A percentile compares a stretch with the other conserved stretches of the same genome.
These are phyloP conservation scores for Lachnellula suecica DNA, from an alignment of 2,329 filamentous ascomycete species.

Conservation along the genomic window DNA sequence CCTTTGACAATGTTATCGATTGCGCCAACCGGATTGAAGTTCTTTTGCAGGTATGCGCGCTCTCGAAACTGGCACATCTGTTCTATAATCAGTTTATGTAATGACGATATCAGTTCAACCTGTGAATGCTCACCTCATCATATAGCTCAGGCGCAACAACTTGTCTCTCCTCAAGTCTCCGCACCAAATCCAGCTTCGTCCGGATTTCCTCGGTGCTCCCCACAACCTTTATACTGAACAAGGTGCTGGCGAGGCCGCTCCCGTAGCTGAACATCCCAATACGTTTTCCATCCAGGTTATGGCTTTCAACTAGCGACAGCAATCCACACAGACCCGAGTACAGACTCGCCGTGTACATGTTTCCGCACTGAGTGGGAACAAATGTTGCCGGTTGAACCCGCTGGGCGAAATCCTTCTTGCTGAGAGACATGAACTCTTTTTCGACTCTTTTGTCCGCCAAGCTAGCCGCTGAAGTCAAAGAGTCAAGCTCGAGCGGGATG, in stretches of 20 bases:
- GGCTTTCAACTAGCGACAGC: conserved; percentile 57
- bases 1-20: too few relatives aligned
- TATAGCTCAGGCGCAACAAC: conserved; percentile 70
- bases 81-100: conserved; percentile 21
- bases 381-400: conserved; percentile 72
- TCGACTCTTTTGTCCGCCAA: conserved; percentile 80
- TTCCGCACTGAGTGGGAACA: conserved; percentile 72
- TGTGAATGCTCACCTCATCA: conserved; percentile 58
- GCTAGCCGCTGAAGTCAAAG: conserved; percentile 75
- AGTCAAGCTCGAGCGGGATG: conserved; percentile 75
- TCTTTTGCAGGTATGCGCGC: conserved; percentile 80
- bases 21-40: conserved; percentile 70
- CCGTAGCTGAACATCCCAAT: conserved; percentile 66
- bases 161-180: conserved; percentile 64
- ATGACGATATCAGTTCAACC: conserved; percentile 12
- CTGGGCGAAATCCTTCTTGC: conserved; percentile 82
- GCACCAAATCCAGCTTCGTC: conserved; percentile 68
- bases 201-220: conserved; percentile 68
- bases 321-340: conserved; percentile 55
- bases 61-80: conserved; percentile 80
- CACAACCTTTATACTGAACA: conserved; percentile 72
- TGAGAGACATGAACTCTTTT: conserved; percentile 82
- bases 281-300: conserved; percentile 51
- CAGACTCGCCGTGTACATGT: conserved; percentile 63
- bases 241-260: conserved; percentile 66